Evolutionary conservation across 73 alveolate species (phyloP), one percentile per base, ranked within the genome.

Genomic region (Paramecium sexaurelia): DNA sequence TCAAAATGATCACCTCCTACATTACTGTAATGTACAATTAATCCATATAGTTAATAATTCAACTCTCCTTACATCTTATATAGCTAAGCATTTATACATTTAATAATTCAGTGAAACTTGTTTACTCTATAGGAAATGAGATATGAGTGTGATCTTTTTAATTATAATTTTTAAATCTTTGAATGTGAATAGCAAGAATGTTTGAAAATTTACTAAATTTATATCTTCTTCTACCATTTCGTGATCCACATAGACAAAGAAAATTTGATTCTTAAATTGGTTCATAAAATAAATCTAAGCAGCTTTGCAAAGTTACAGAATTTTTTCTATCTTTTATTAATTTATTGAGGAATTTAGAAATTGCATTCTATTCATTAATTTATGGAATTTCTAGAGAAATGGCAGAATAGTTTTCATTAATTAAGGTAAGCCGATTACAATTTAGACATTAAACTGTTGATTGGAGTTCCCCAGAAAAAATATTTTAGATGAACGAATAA

Each of bases 201-300:
- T 78, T 78, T 5, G 90, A 43, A 37, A 37, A 78, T 22, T 78
- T 39, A 7, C 32, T 24, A 78, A 78, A 78, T 24, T 24, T 78
- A 78, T 78, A 78, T 43, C 9, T 19, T 43, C 90, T 37, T 43
- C 55, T 41, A 40, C 90, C 68, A 17, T 39, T 26, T 45, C 55
- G 45, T 4, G 73, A 37, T 39, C 90, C 90, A 78, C 90, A 78
- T 78, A 22, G 9, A 78, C 90, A 78, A 3, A 29, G 55, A 22
- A 33, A 19, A 24, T 19, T 36, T 1, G 8, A 19, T 36, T 78
- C 90, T 20, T 22, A 24, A 8, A 78, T 22, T 19, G 90, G 90
- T 24, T 78, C 90, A 78, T 78, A 78, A 78, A 78, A 78, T 5
- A 40, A 78, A n/a, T 78, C 90, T 33, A 78, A 45, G 22, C 90